A percentile compares a stretch with the other conserved stretches of the same genome.
phyloP scores from a whole-genome alignment of 1,139 yeast species.

The Nakaseomyces bracarensis region DNA sequence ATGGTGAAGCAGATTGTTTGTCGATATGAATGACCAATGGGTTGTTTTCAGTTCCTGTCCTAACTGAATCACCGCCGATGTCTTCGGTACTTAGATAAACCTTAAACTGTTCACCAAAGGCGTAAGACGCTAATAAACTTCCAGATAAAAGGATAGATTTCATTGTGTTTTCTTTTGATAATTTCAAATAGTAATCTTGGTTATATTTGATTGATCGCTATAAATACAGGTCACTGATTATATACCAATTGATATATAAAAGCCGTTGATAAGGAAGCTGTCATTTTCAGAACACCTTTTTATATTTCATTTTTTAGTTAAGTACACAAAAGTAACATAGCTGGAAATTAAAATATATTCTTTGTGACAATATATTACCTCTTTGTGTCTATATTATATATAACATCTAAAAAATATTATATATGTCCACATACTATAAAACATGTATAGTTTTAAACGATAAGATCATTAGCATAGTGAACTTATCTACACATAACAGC shows the following conservation, averaged over 20 bases:
- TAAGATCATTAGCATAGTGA: too few relatives aligned
- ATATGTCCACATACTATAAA: background rate
- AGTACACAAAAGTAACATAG: too few relatives aligned
- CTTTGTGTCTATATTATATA: background rate
- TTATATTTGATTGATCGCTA: too few relatives aligned
- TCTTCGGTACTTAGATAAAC: conserved; percentile 17
- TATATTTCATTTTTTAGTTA: background rate
- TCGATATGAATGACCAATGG: conserved; percentile 20
- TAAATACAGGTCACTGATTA: too few relatives aligned
- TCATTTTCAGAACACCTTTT: background rate
- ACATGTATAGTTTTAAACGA: background rate
- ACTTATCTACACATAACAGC: too few relatives aligned
- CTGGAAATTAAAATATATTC: too few relatives aligned
- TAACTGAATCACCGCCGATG: conserved; percentile 18
- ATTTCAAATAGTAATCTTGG: too few relatives aligned
- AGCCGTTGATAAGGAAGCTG: too few relatives aligned
- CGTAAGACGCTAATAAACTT: conserved; percentile 6
- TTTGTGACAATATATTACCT: background rate
- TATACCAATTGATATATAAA: too few relatives aligned
- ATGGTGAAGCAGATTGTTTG: conserved; percentile 17
- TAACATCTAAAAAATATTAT: background rate
- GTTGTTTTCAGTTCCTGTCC: conserved; percentile 6
- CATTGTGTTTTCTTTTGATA: too few relatives aligned
- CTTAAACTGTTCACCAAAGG: conserved; percentile 14
- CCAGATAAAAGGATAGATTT: conserved; percentile 11